Evolutionary conservation across 1,139 yeast genomes (phyloP), one percentile per base, ranked within the genome.

Genomic region (Geotrichum reessii): DNA sequence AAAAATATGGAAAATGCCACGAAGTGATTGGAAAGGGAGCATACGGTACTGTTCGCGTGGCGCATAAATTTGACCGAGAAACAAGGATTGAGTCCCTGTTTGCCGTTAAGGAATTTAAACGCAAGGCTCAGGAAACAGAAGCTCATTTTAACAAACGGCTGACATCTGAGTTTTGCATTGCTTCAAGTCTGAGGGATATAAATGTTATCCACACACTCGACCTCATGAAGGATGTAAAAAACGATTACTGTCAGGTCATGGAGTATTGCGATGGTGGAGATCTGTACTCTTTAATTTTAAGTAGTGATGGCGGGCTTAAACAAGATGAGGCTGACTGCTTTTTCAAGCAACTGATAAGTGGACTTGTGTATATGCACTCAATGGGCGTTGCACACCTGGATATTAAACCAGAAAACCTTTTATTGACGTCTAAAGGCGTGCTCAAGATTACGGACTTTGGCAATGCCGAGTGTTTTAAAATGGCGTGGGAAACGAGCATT

Each of bases 331-430:
- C 98, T 5, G 97, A 93, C 72, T 93, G 98, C 73, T 91, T 89
- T 70, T 91, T 93, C 77, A 92, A 92, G 71, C 98, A 93, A 71
- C 77, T 93, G 57, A 82, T 93, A 58, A 78, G 92, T 59, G 99
- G 97, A 42, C 96, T 93, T 47, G 87, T 85, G 58, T 93, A 91
- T 75, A 90, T 93, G 96, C 99, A 93, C 74, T 89, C 88, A 53
- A 88, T 91, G 95, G 98, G 98, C 47, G 97, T 93, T 52, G 87
- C 95, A 37, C 99, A 93, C 73, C 81, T 98, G 62, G 99, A 93
- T 71, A 78, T 93, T 66, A 93, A 93, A 74, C 99, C 99, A 0
- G 99, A 93, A 70, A 93, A 93, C 72, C 74, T 93, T 47, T 75
- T 93, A 58, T 76, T 93, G 53, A 90, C 97, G 1, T 84, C 86